phyloP scores from a whole-genome alignment of 1,139 yeast genomes.

The Suhomyces yuchorum region DNA sequence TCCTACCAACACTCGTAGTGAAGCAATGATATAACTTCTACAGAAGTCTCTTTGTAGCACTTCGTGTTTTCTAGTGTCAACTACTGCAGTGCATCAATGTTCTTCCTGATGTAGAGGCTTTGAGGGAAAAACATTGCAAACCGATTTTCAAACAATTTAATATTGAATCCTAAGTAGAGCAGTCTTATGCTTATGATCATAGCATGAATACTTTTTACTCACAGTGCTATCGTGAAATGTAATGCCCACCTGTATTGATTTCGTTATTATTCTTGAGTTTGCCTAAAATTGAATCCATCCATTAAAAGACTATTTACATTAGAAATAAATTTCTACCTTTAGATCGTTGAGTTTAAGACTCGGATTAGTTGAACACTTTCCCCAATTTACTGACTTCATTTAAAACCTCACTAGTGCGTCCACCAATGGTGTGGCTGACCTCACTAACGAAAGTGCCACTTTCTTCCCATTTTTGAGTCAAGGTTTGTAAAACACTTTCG shows the following conservation, averaged over 20 bases:
- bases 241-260: background rate
- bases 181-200: too few species aligned
- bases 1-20: too few species aligned
- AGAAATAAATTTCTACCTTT: background rate
- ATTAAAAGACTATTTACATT: background rate
- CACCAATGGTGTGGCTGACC: conserved; percentile 29
- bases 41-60: too few species aligned
- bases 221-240: too few species aligned
- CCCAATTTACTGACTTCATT: conserved; percentile 44
- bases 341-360: background rate
- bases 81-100: too few species aligned
- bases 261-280: too few species aligned
- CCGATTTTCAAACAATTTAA: too few species aligned
- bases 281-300: background rate
- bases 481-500: conserved; percentile 67
- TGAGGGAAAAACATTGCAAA: too few species aligned
- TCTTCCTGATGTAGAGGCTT: too few species aligned
- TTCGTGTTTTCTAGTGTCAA: too few species aligned
- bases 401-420: conserved; percentile 38
- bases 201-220: background rate
- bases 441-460: conserved; percentile 45
- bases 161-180: too few species aligned
- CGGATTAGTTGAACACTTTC: conserved; percentile 15
- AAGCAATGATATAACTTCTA: too few species aligned
- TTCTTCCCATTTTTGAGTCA: conserved; percentile 54